Base-by-base conservation (phyloP, 257 asterid species). In the Solanum bulbocastanum region DNA sequence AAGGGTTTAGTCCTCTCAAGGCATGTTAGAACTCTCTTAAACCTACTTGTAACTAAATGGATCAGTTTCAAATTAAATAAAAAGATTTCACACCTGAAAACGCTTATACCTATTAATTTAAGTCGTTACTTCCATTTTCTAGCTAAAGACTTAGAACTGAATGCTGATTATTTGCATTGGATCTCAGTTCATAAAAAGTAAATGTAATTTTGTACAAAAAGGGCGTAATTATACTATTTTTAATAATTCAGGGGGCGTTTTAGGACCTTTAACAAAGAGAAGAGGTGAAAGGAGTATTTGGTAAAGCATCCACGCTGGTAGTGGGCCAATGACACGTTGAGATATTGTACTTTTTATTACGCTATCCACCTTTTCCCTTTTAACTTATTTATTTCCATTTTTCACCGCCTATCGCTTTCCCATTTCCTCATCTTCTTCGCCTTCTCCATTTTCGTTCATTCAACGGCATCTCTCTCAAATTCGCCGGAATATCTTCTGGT, bases 341-440 rank as follows among this genome's bases (percentile, higher is more conserved):
- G 74, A 91, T 73, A 49, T 89, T 92, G 93, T 94, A 92, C 98
- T 91, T 94, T 94, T 93, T 88, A 74, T 90, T 68, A 87, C 84
- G 40, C 85, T 58, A 49, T 81, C 20, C 2, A 49, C 37, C 84
- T 83, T 90, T 89, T 87, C 75, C 37, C 46, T 46, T 46, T 46
- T 8, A 71, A 30, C 56, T 87, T 66, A 75, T 83, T 85, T 87
- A 90, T 84, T 85, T 86, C 92, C 91, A 86, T 89, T 92, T 89
- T 90, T 89, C 82, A 10, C 83, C 86, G 66, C 83, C 75, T 14
- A 15, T 30, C 69, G 71, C 75, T 88, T 86, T 83, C 30, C 88
- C 86, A 87, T 62, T 88, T 90, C 75, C 23, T 16, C 36, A 35
- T 83, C 69, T 58, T 40, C 79, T 66, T 5, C 81, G 23, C 86